Base-by-base conservation (phyloP, 1,284 basidiomycete species). In the Flammula alnicola region DNA sequence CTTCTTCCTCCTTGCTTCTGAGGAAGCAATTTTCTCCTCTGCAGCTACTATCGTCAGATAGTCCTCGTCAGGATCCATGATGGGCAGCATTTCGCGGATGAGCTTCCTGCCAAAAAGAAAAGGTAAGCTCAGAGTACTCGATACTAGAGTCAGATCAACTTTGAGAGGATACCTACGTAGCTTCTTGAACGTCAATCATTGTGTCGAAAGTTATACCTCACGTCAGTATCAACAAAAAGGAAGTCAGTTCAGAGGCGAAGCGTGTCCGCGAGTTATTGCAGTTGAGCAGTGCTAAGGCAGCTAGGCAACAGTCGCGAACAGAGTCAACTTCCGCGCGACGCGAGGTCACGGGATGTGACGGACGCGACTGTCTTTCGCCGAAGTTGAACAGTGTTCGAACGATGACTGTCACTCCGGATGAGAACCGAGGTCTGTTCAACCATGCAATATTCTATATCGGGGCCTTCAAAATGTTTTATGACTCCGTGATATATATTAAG, bases 21-120 rank as follows among this genome's bases (percentile, higher is more conserved):
- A 79, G 4, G 72, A 58, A 5, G 76, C 76, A 65, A 88, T 83
- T 51, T 77, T 81, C 54, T 88, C 81, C 57, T 90, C 86, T 3
- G 86, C 82, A 8, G 77, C 79, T 19, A 82, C 80, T 42, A 90
- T 86, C 7, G 83, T 84, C 49, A 86, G 69, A 61, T 82, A 89
- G 65, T 90, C 87, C 47, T 88, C 86, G 31, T 85, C 84, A 2
- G 86, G 84, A 59, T 87, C 83, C 42, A 90, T 84, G 51, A 88
- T 81, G 2, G 77, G 75, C 26, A 77, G 69, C 78, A 89, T 86
- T 51, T 82, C 83, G 55, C 74, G 74, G 35, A 90, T 81, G 12
- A 84, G 78, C 57, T 84, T 82, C 44, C 86, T 89, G 43, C n/a
- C 37, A 14, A 26, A 39, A 4, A 51, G 37, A 42, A 10, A 10